Percentiles rank a stretch among this genome's conserved stretches.
Conservation (phyloP, 768 basidiomycete genomes). For the Psilocybe subaeruginosa region DNA sequence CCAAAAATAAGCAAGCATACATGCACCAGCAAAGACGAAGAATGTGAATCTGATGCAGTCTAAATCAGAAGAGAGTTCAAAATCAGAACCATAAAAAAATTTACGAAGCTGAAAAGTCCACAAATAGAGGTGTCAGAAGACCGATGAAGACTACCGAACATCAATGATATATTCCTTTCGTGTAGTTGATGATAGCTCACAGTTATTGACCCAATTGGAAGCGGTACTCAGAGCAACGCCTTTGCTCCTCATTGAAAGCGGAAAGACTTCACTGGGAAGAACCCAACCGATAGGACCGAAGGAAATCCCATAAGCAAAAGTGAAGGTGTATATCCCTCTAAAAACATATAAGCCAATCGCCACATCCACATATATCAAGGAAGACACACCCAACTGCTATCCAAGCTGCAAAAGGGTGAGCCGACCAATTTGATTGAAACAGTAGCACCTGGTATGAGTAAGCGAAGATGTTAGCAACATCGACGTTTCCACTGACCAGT, state of each 20-base stretch:
- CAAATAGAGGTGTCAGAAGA: slow-evolving; percentile 66
- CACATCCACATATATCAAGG: background rate
- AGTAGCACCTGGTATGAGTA: slow-evolving; percentile 39
- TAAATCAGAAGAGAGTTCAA: background rate
- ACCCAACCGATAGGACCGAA: slow-evolving; percentile 87
- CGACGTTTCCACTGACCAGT: slow-evolving; percentile 43
- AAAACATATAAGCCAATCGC: background rate
- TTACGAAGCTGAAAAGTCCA: slow-evolving; percentile 62
- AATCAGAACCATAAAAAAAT: slow-evolving; percentile 21
- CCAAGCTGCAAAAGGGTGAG: slow-evolving; percentile 65
- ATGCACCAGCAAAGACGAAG: slow-evolving; percentile 63
- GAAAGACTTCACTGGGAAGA: slow-evolving; percentile 82
- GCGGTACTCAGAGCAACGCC: slow-evolving; percentile 85
- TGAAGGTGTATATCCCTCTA: slow-evolving; percentile 75
- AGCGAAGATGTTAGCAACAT: background rate
- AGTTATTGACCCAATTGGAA: slow-evolving; percentile 88
- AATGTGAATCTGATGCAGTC: slow-evolving; percentile 60
- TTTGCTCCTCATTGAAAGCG: slow-evolving; percentile 75
- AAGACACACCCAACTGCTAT: slow-evolving; percentile 60
- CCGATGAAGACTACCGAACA: slow-evolving; percentile 69
- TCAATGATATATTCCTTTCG: background rate
- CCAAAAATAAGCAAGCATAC: slow-evolving; percentile 72
- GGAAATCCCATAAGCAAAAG: slow-evolving; percentile 75
- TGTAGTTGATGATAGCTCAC: slow-evolving; percentile 35
- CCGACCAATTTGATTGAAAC: slow-evolving; percentile 60